A percentile compares a stretch with the other conserved stretches of the same genome.
Evolutionary conservation across 371 early-diverging fungal species (phyloP).

Genomic region (Mortierella sp.): DNA sequence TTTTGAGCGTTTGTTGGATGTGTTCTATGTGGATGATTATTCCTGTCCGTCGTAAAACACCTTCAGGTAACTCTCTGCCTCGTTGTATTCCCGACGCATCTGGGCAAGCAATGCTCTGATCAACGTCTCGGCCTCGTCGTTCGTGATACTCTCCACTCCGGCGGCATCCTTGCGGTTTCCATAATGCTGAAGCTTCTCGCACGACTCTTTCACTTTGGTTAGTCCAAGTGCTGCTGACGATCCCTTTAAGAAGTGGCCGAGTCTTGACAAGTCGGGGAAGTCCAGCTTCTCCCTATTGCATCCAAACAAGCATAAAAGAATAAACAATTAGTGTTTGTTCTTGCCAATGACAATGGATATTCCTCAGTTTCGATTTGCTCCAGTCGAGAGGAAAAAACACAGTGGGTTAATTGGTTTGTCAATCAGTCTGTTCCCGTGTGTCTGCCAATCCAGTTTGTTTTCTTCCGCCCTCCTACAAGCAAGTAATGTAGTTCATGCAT

Average conservation of each 20-base stretch:
- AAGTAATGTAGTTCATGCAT: not conserved
- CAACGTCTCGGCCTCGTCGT: slow-evolving; percentile 74
- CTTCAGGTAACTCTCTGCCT: slow-evolving; percentile 81
- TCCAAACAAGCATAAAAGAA: not conserved
- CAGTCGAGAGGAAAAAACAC: not conserved
- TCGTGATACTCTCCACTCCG: slow-evolving; percentile 65
- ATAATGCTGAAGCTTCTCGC: slow-evolving; percentile 89
- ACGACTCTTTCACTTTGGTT: slow-evolving; percentile 83
- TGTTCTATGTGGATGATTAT: not conserved
- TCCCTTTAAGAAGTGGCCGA: slow-evolving; percentile 95
- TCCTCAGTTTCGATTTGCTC: not conserved
- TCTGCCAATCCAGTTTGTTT: not conserved
- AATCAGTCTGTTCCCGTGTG: not conserved
- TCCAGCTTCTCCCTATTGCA: slow-evolving; percentile 72
- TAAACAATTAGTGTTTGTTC: not conserved
- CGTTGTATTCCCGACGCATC: slow-evolving; percentile 80
- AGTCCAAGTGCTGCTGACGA: slow-evolving; percentile 92
- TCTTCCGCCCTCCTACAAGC: not conserved
- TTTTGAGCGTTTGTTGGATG: not conserved
- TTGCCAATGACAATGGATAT: not conserved
- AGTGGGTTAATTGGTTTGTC: not conserved
- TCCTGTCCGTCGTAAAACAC: slow-evolving; percentile 76
- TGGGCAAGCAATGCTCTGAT: slow-evolving; percentile 71
- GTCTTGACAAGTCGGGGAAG: slow-evolving; percentile 76
- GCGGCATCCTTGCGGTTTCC: slow-evolving; percentile 83